Percentiles rank a stretch among this genome's conserved stretches.
Evolutionary conservation across 768 basidiomycete genomes (phyloP).

Genomic region (Pleurotus cornucopiae): DNA sequence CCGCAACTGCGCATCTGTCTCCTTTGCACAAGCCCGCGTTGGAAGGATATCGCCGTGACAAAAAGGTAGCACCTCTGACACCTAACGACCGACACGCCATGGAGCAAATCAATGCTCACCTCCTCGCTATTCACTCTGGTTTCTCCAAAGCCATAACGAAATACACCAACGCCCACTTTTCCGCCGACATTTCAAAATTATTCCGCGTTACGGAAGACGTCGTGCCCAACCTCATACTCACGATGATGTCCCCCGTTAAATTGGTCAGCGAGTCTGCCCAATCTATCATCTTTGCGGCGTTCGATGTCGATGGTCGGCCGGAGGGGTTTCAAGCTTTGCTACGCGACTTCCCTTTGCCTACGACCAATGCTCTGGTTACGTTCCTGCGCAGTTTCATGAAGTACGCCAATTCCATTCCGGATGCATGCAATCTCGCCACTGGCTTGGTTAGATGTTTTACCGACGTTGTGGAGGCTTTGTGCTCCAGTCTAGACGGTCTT

Average conservation of each 20-base stretch:
- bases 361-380: constrained; percentile 67
- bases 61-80: not conserved
- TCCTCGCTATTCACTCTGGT: constrained; percentile 54
- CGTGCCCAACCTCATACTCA: constrained; percentile 53
- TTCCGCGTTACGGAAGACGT: constrained; percentile 54
- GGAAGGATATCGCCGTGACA: constrained; percentile 12
- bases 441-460: constrained; percentile 89
- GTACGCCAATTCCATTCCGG: constrained; percentile 62
- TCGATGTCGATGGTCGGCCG: constrained; percentile 82
- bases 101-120: constrained; percentile 55
- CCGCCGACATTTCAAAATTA: constrained; percentile 47
- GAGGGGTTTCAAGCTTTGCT: constrained; percentile 86
- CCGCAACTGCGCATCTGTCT: constrained; percentile 66
- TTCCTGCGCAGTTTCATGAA: constrained; percentile 64
- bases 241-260: constrained; percentile 77
- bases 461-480: constrained; percentile 88
- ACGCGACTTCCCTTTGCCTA: constrained; percentile 55
- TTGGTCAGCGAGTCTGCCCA: constrained; percentile 73
- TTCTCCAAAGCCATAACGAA: constrained; percentile 60
- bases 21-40: constrained; percentile 51
- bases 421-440: constrained; percentile 87
- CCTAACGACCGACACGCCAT: constrained; percentile 29
- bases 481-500: constrained; percentile 66
- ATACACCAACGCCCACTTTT: constrained; percentile 59
- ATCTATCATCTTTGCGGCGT: constrained; percentile 77